Base-by-base conservation (phyloP, 306 rosid genomes). In the Cicer cuneatum region DNA sequence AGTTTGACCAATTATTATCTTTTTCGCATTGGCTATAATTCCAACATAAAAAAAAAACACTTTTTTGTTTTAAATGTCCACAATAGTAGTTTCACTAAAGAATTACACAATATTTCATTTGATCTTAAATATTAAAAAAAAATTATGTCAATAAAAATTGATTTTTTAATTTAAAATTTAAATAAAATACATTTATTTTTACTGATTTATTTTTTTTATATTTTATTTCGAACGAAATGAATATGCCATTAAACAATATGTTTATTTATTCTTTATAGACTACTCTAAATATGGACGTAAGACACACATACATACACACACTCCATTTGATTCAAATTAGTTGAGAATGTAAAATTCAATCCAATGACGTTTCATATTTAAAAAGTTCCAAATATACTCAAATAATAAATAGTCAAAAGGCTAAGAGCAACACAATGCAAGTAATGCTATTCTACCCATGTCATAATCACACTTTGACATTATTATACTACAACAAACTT, bases 1-100 rank as follows among this genome's bases (percentile, higher is more conserved):
- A 38, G 37, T 85, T 85, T 88, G 92, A 88, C 89, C 85, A 81
- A 48, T 53, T 53, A 46, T 73, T 70, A 18, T 57, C 45, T 46
- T 60, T 69, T 69, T 51, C 66, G 35, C 16, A 40, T 77, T 48
- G 29, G 52, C 57, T 61, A 24, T 69, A 63, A 48, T 21, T 38
- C 83, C 58, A 6, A 79, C 53, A 79, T 8, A 72, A 10, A 56
- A 72, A 10, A 56, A 10, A 58, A 58, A 53, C 42, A 65, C 16
- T 41, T 19, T 37, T 33, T 56, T 42, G 11, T 52, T 12, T 10
- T 13, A 38, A 59, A 73, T 52, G 51, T 69, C 45, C 66, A 48
- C 43, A 45, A 8, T 10, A 49, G 67, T 54, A n/a, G 41, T 56
- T 41, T 57, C 19, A 24, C 19, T 41, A 56, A 7, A 13, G 15